Evolutionary conservation across 768 basidiomycete species (phyloP).

Genomic region (Botryobasidium botryosum): DNA sequence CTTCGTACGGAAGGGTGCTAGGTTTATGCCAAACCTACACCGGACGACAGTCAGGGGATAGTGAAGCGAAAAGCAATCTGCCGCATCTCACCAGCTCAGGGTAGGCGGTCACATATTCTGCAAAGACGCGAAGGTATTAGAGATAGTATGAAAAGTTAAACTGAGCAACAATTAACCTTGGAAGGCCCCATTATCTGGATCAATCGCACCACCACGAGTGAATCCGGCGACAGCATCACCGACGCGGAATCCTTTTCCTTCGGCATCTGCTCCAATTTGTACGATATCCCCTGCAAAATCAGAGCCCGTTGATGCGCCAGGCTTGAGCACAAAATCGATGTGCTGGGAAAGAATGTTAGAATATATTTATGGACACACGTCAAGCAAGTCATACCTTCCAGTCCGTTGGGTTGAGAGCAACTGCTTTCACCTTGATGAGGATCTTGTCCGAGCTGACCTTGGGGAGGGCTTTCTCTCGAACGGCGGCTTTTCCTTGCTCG

Average conservation of each 20-base stretch:
- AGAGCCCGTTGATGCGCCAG: constrained; percentile 11
- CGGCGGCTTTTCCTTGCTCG: not conserved
- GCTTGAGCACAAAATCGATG: constrained; percentile 10
- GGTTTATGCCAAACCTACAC: constrained; percentile 13
- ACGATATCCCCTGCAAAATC: constrained; percentile 15
- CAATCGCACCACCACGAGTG: constrained; percentile 11
- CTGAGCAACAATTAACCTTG: too few species aligned
- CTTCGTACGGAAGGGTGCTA: constrained; percentile 11
- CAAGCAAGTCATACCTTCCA: constrained; percentile 12
- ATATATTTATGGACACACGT: too few species aligned
- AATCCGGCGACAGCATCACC: constrained; percentile 15
- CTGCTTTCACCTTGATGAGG: constrained; percentile 11
- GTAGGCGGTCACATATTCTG: too few species aligned
- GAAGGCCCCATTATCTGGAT: constrained; percentile 12
- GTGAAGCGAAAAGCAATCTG: too few species aligned
- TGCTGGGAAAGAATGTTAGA: constrained; percentile 7
- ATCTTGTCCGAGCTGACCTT: not conserved
- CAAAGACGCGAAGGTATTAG: too few species aligned
- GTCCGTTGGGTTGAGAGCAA: constrained; percentile 14
- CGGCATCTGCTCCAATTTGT: constrained; percentile 11
- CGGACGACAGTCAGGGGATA: too few species aligned
- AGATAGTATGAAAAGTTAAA: too few species aligned
- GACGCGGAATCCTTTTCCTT: constrained; percentile 11
- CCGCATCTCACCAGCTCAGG: too few species aligned
- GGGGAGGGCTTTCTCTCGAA: not conserved